Percentiles rank a stretch among this genome's conserved stretches.
Conservation (phyloP, 768 basidiomycete species). For the Russula emetica region DNA sequence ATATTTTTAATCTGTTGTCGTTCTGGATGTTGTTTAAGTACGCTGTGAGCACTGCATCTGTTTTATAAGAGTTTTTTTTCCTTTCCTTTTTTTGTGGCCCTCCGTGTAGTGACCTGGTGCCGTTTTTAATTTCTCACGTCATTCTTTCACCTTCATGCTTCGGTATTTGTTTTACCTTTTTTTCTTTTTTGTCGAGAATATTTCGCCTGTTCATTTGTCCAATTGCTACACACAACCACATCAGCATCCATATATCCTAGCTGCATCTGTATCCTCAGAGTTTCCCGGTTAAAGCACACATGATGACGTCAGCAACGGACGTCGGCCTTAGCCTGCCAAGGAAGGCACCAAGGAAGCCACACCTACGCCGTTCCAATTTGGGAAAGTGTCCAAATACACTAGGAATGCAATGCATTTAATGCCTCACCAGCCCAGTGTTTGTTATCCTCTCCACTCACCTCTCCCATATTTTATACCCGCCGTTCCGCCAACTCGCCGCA, state of each 20-base stretch:
- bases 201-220: slow-evolving; percentile 8
- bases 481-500: background rate
- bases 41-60: slow-evolving; percentile 26
- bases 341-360: too few species aligned
- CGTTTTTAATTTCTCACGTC: too few species aligned
- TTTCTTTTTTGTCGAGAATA: background rate
- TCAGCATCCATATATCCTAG: slow-evolving; percentile 28
- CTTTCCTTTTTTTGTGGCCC: background rate
- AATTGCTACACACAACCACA: slow-evolving; percentile 26
- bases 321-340: too few species aligned
- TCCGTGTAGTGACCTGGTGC: background rate
- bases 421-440: too few species aligned
- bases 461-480: background rate
- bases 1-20: background rate
- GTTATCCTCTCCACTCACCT: background rate
- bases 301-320: slow-evolving; percentile 3
- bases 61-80: background rate
- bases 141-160: background rate
- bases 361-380: too few species aligned
- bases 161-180: background rate
- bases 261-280: slow-evolving; percentile 27
- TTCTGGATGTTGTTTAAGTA: slow-evolving; percentile 25
- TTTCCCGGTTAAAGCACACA: background rate
- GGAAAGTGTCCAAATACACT: too few species aligned
- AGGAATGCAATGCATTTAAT: too few species aligned